A percentile compares a stretch with the other conserved stretches of the same genome.
These are phyloP conservation scores for Dothidotthia symphoricarpi DNA, from an alignment of 2,329 filamentous ascomycete genomes.

Conservation along the genomic window DNA sequence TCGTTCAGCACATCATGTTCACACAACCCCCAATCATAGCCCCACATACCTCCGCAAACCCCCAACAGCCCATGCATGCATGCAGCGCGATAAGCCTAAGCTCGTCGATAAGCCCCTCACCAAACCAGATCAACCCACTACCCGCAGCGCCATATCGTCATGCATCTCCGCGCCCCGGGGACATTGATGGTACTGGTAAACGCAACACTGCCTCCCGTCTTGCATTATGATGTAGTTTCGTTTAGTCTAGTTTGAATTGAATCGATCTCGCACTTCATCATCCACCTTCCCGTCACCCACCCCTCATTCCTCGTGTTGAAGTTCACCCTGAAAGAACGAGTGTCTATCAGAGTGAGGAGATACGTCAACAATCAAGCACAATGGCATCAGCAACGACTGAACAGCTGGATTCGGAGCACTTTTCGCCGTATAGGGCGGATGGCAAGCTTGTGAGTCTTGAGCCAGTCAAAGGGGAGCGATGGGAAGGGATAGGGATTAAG, in stretches of 20 bases:
- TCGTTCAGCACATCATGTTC: too few species aligned
- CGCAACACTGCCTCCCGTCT: too few species aligned
- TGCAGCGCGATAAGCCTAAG: too few species aligned
- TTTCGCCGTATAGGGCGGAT: slow-evolving; percentile 58
- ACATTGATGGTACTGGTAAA: slow-evolving; percentile 12
- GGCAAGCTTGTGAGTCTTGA: slow-evolving; percentile 58
- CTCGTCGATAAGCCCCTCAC: too few species aligned
- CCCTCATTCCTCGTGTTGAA: too few species aligned
- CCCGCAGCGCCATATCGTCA: slow-evolving; percentile 3
- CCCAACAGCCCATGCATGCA: slow-evolving; percentile 1
- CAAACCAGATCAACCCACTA: slow-evolving; percentile 15
- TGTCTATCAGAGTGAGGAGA: too few species aligned
- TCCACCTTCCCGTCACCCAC: not conserved
- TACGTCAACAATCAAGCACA: not conserved
- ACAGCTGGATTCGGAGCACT: slow-evolving; percentile 47
- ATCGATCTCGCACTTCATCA: slow-evolving; percentile 21
- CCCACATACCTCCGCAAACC: not conserved
- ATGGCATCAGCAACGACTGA: slow-evolving; percentile 10
- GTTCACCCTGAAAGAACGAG: too few species aligned
- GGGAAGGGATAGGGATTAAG: not conserved
- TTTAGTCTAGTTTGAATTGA: too few species aligned
- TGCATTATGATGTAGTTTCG: too few species aligned
- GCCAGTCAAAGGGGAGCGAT: too few species aligned
- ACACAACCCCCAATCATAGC: too few species aligned
- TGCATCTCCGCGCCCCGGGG: slow-evolving; percentile 42